Conservation (phyloP, 176 grass and related monocot genomes). For the Coix lacrymajobi region DNA sequence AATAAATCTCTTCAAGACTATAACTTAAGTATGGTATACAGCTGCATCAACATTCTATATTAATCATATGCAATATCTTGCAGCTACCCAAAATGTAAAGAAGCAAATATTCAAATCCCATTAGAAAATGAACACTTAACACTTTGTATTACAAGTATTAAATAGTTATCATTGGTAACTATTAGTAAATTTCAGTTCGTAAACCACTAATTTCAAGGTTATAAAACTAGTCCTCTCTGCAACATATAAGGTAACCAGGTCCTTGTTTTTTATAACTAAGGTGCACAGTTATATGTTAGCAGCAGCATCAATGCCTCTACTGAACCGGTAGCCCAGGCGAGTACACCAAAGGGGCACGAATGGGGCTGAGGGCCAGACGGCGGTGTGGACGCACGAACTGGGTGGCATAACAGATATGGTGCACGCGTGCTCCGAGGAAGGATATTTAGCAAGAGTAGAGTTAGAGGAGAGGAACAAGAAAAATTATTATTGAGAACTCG, state of each 20-base stretch:
- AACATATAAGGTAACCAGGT: neutral
- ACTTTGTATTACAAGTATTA: neutral
- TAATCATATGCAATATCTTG: neutral
- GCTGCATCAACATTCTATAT: neutral
- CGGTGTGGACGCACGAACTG: neutral
- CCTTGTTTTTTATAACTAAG: neutral
- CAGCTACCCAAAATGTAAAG: neutral
- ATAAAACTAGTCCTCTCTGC: neutral
- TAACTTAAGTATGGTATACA: neutral
- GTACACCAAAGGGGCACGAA: no score
- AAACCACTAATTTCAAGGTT: neutral
- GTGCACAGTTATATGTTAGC: neutral
- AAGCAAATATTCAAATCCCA: neutral
- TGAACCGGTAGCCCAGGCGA: neutral
- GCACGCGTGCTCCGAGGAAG: neutral
- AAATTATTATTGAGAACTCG: neutral
- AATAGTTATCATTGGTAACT: neutral
- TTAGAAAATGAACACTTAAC: neutral
- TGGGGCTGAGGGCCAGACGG: no score
- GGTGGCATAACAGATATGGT: neutral
- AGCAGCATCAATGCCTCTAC: neutral
- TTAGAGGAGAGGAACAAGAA: neutral
- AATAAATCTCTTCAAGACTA: neutral
- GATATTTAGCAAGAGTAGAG: neutral
- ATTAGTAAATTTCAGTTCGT: neutral